Evolutionary conservation across 495 filamentous ascomycete genomes (phyloP), one percentile per base, ranked within the genome.

Genomic region (Talaromyces stipitatus): DNA sequence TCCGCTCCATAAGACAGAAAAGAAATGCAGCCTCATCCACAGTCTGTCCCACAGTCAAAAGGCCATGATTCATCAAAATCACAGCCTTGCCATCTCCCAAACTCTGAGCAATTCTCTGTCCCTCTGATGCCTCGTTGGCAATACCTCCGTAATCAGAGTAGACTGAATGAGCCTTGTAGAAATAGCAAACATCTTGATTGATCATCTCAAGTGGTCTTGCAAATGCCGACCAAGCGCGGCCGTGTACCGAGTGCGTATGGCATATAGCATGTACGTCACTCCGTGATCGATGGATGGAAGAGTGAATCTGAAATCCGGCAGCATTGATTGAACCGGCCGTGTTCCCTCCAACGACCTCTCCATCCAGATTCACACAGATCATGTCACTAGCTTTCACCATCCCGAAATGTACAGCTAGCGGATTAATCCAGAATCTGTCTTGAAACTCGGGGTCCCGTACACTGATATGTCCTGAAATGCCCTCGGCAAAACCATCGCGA

Each of bases 291-390:
- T 73, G 68, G 2, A 71, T 58, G 2, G 61, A 63, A 2, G 47
- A 52, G 50, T 73, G 84, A 62, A 87, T 87, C n/a, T 75, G 66
- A 59, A 82, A 85, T 12, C 78, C 84, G 7, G 83, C 79, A 10
- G 77, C 73, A 64, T 86, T 86, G 59, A 73, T 58, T 6, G 63
- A 60, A 10, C 66, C 54, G 30, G 55, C 52, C 18, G 62, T 66
- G 20, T 74, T 73, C 5, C 80, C 80, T 10, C 68, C 78, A 24
- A 74, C 66, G 56, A 64, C 58, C 57, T 58, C 61, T 24, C 60
- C 63, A 24, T 66, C 58, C 41, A 61, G 24, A 22, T 66, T 55
- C n/a, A 72, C 60, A 1, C 60, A 58, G 24, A 72, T 65, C 58
- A 73, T 64, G 18, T 73, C 69, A 24, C 61, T 62, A 2, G 64